Conservation (phyloP, 1,284 basidiomycete genomes). For the Cerioporus squamosus region DNA sequence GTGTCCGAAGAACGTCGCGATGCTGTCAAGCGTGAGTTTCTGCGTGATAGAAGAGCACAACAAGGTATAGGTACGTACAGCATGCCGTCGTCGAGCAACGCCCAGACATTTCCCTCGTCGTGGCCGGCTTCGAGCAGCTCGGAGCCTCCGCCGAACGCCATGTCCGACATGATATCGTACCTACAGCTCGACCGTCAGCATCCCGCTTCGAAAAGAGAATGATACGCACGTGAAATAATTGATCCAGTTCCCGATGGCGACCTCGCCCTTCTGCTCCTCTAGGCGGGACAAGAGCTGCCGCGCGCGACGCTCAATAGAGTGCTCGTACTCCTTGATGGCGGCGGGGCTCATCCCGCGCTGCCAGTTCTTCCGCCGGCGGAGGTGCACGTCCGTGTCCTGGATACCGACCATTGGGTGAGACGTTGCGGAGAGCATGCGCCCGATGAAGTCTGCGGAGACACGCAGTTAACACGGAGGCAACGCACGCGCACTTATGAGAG, state of each 20-base stretch:
- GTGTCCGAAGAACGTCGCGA: slow-evolving; percentile 10
- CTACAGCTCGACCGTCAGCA: too few relatives aligned
- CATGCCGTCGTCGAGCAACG: slow-evolving; percentile 10
- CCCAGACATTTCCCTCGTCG: slow-evolving; percentile 14
- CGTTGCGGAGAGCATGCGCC: not conserved
- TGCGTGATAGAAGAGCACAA: too few relatives aligned
- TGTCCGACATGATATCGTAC: slow-evolving; percentile 32
- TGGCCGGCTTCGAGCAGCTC: slow-evolving; percentile 24
- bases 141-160: slow-evolving; percentile 31
- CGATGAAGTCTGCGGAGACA: not conserved
- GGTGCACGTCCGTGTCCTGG: slow-evolving; percentile 22
- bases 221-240: slow-evolving; percentile 30
- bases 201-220: slow-evolving; percentile 37
- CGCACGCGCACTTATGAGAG: too few relatives aligned
- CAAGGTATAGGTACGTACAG: slow-evolving; percentile 2
- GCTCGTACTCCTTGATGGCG: slow-evolving; percentile 29
- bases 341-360: slow-evolving; percentile 23
- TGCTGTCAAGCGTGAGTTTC: not conserved
- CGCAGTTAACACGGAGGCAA: too few relatives aligned
- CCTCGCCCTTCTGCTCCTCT: slow-evolving; percentile 14
- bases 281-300: slow-evolving; percentile 21
- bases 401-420: not conserved
- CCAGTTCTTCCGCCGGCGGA: slow-evolving; percentile 27
- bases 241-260: slow-evolving; percentile 24
- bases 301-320: slow-evolving; percentile 18